Evolutionary conservation across 192 early-diverging fungal species (phyloP).

Genomic region (Allomyces macrogynus): DNA sequence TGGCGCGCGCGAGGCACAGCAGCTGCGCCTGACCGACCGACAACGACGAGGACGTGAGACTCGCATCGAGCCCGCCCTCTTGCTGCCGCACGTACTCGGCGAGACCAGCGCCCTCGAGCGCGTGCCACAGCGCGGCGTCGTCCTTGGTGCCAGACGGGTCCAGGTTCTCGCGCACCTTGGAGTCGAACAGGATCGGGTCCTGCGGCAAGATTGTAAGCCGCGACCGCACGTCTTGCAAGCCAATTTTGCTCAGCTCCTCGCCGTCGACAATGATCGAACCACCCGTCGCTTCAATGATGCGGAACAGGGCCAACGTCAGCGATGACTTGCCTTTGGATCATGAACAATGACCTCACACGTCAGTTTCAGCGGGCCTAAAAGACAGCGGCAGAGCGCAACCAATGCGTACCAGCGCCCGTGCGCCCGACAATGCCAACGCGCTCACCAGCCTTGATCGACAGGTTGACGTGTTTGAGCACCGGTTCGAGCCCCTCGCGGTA

Average conservation of each 20-base stretch:
- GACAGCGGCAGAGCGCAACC: neutral
- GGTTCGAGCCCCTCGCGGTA: constrained; percentile 34
- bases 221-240: constrained; percentile 2
- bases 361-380: too few species aligned
- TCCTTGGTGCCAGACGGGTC: constrained; percentile 4
- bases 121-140: constrained; percentile 17
- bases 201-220: constrained; percentile 26
- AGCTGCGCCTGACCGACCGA: constrained; percentile 29
- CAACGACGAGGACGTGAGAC: constrained; percentile 8
- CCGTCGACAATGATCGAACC: constrained; percentile 3
- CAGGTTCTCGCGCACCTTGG: constrained; percentile 16
- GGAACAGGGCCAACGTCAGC: neutral
- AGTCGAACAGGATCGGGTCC: constrained; percentile 31
- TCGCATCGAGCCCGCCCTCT: constrained; percentile 10
- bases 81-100: constrained; percentile 15
- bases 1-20: constrained; percentile 32
- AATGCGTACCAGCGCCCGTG: neutral
- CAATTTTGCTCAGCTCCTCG: neutral
- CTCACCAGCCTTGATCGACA: constrained; percentile 12
- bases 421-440: constrained; percentile 33
- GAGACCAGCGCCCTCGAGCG: constrained; percentile 13
- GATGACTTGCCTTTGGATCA: neutral
- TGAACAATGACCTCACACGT: neutral
- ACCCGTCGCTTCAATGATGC: neutral
- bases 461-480: constrained; percentile 36